phyloP scores from a whole-genome alignment of 202 grass and related monocot genomes.

The Musa balbisiana region DNA sequence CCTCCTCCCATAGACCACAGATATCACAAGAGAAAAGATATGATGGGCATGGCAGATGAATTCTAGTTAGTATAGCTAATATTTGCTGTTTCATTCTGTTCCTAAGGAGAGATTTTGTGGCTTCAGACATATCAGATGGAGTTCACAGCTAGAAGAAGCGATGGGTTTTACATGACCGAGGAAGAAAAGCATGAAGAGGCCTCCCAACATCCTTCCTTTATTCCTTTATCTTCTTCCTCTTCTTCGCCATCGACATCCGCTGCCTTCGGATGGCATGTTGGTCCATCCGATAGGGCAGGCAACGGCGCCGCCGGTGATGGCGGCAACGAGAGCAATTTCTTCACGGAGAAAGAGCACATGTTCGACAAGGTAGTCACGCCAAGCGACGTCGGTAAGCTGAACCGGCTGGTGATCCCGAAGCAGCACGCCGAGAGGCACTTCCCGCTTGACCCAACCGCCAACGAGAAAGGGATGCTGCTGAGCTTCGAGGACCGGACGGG shows the following conservation, averaged over 20 bases:
- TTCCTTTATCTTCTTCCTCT: constrained; percentile 21
- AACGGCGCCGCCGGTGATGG: not conserved
- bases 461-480: constrained; percentile 73
- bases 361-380: constrained; percentile 97
- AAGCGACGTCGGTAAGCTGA: constrained; percentile 94
- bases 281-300: constrained; percentile 1
- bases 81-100: not conserved
- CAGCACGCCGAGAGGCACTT: constrained; percentile 95
- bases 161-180: constrained; percentile 5
- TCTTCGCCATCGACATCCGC: constrained; percentile 36
- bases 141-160: constrained; percentile 3
- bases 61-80: not conserved
- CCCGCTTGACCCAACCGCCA: constrained; percentile 44
- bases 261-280: constrained; percentile 21
- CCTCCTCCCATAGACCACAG: not conserved
- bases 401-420: constrained; percentile 90
- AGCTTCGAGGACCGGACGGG: constrained; percentile 82
- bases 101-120: too few species aligned
- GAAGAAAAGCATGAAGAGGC: constrained; percentile 6
- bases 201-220: constrained; percentile 6
- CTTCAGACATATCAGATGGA: not conserved
- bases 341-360: constrained; percentile 85
- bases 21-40: not conserved
- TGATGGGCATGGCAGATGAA: constrained; percentile 3
- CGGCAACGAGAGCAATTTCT: constrained; percentile 23